Evolutionary conservation across 169 alveolate species (phyloP), one percentile per base, ranked within the genome.

Genomic region (Eimeria praecox): DNA sequence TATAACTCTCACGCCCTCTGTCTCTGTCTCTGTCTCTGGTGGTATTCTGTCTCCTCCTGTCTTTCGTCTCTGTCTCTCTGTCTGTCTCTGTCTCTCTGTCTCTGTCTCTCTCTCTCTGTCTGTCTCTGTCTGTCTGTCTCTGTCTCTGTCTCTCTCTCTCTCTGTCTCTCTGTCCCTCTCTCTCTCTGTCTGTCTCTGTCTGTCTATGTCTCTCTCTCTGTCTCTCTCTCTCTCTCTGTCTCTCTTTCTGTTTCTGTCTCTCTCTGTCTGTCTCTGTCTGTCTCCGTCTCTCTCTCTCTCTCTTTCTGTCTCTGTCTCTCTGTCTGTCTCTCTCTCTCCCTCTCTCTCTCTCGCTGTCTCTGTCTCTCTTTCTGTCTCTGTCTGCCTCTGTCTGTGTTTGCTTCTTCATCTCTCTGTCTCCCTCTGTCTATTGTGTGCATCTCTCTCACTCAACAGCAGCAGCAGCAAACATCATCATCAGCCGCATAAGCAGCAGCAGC

Each of bases 401-500:
- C 2, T 10, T 66, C 18, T 66, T 27, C 40, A 10, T 66, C 78
- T 33, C 42, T 66, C 20, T 27, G 78, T 27, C 46, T 30, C 42
- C 42, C 35, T 66, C 27, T 33, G 46, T 66, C 42, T n/a, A 9
- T 27, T 10, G 35, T 18, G 8, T 30, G 27, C 18, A n/a, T n/a
- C 38, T 18, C 38, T 66, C 42, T 66, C 78, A 27, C 16, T 24
- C 82, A 20, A 30, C 33, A 9, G 2, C 82, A 75, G 56, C 78
- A 66, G 78, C 78, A 66, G 42, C 78, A 66, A 20, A 30, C 33
- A 9, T 8, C 82, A 75, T 8, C 78, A 66, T 38, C 78, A 66
- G 42, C 78, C 18, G 78, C 78, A 66, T 5, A 12, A 75, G 56
- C 52, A 75, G 44, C 86, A 75, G 56, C 86, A 42, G 59, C 86